Evolutionary conservation across 2,329 filamentous ascomycete species (phyloP), one percentile per base, ranked within the genome.

Genomic region (Colletotrichum horii): DNA sequence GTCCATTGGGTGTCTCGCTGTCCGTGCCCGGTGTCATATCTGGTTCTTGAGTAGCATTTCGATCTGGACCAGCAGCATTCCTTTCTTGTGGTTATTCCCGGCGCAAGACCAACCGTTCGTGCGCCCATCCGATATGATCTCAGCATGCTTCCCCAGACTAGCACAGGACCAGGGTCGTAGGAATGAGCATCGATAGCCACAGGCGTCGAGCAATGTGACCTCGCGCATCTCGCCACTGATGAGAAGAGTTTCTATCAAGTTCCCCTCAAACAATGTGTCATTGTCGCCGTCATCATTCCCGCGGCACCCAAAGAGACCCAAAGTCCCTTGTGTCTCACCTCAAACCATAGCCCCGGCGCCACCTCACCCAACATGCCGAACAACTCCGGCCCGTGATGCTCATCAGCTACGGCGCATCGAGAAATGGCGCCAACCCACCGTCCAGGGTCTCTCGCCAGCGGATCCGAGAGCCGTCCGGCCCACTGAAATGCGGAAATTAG

Each of bases 401-500:
- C 24, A 64, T 14, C 43, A 22, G 28, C n/a, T 11, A 30, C 48
- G n/a, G 14, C 55, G 55, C 34, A 30, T 34, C 43, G 34, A 71
- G 60, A 32, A 55, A 62, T 56, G 30, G 55, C 62, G 30, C 62
- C 32, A 72, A 38, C 55, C 72, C 61, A 66, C 61, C 70, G 14
- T 66, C 52, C 60, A 22, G 68, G 58, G 30, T 58, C 24, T 15
- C 66, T 73, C 58, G 5, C 58, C 70, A 65, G 60, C 70, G 64
- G 38, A 75, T 56, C 67, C 32, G 69, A 55, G 30, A 62, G 22
- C 36, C 38, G 56, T 26, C 26, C 43, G 70, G 22, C 70, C 74
- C 74, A 73, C 74, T 69, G 70, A 38, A 52, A 43, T 52, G 74
- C 74, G 70, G 74, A 73, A 22, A 76, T 74, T 48, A 74, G 64